These are phyloP conservation scores for Lactifluus rugatus DNA, from an alignment of 768 basidiomycete genomes.

Conservation along the genomic window DNA sequence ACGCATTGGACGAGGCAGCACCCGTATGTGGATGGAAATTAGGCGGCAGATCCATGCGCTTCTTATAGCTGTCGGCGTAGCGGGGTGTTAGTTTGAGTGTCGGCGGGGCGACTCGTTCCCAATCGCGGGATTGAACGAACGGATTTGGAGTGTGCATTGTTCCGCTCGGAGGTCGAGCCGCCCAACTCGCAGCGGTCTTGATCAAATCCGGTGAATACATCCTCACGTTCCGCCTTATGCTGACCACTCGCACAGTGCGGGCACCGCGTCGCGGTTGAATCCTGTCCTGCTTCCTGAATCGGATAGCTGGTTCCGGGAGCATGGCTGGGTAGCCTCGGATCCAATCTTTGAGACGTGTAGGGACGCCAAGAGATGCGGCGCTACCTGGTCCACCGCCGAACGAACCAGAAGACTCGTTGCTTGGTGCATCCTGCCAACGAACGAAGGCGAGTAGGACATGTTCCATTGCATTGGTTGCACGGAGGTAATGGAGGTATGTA, in stretches of 20 bases:
- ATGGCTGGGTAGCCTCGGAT: constrained; percentile 81
- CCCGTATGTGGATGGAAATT: constrained; percentile 45
- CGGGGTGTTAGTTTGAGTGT: constrained; percentile 52
- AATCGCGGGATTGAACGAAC: constrained; percentile 60
- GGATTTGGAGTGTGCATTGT: constrained; percentile 29
- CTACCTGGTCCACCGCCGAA: constrained; percentile 38
- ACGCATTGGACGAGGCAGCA: constrained; percentile 26
- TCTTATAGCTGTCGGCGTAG: constrained; percentile 68
- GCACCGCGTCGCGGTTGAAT: constrained; percentile 68
- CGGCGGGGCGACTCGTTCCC: constrained; percentile 61
- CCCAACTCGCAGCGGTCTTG: constrained; percentile 47
- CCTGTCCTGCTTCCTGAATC: constrained; percentile 40
- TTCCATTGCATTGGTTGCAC: constrained; percentile 79
- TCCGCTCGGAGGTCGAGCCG: constrained; percentile 25
- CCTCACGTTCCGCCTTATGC: constrained; percentile 71
- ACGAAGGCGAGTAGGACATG: constrained; percentile 89
- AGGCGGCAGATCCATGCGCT: constrained; percentile 59
- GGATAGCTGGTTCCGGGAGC: constrained; percentile 39
- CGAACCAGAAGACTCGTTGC: constrained; percentile 23
- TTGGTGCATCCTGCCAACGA: constrained; percentile 57
- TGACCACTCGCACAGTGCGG: constrained; percentile 65
- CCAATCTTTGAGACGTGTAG: constrained; percentile 84
- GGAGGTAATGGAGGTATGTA: constrained; percentile 64
- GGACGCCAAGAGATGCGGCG: constrained; percentile 52
- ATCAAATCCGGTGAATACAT: constrained; percentile 86